These are phyloP conservation scores for Malus hybrid DNA, from an alignment of 331 rosid species.

Conservation along the genomic window DNA sequence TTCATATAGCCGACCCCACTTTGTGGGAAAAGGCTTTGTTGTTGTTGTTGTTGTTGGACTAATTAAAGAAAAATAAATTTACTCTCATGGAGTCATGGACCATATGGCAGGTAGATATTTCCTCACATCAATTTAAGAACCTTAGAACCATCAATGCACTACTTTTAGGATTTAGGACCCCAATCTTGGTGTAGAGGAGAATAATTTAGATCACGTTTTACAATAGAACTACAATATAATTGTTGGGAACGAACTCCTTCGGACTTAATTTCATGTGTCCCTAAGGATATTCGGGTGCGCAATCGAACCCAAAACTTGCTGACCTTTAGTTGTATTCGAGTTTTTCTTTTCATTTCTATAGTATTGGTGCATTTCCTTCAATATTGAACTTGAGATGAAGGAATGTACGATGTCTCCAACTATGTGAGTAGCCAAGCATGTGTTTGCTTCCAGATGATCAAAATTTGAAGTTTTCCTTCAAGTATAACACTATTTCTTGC, in stretches of 20 bases:
- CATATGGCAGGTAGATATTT: neutral
- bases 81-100: neutral
- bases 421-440: constrained; percentile 11
- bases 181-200: neutral
- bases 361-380: neutral
- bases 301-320: neutral
- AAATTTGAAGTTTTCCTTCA: constrained; percentile 69
- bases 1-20: too few relatives aligned
- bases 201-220: neutral
- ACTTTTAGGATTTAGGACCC: neutral
- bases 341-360: neutral
- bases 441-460: constrained; percentile 20
- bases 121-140: neutral
- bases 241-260: neutral
- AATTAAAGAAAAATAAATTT: neutral
- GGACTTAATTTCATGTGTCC: neutral
- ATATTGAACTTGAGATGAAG: neutral
- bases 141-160: neutral
- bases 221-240: too few relatives aligned
- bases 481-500: constrained; percentile 72
- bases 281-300: too few relatives aligned
- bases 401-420: neutral
- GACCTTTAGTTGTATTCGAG: neutral
- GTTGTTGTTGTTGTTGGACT: too few relatives aligned
- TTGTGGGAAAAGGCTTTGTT: too few relatives aligned